Percentiles rank a stretch among this genome's conserved stretches.
Conservation (phyloP, 805 yeast genomes). For the Cyberlindnera xylosilytica region DNA sequence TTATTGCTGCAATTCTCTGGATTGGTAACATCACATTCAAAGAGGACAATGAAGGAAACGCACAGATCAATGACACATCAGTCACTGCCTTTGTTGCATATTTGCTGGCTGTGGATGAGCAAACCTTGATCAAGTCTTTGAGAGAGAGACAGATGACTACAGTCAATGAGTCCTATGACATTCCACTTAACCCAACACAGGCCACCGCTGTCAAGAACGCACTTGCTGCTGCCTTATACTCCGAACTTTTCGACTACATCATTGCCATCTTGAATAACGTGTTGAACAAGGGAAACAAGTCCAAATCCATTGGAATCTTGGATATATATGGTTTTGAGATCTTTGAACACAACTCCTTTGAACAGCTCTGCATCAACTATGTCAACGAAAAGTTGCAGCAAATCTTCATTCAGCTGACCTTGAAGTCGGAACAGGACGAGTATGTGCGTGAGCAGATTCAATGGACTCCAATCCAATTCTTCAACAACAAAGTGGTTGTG, state of each 20-base stretch:
- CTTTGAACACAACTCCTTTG: constrained; percentile 91
- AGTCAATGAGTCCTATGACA: constrained; percentile 86
- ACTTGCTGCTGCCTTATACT: constrained; percentile 89
- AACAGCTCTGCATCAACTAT: constrained; percentile 92
- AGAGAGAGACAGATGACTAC: constrained; percentile 87
- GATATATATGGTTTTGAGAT: constrained; percentile 97
- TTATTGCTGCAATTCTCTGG: constrained; percentile 87
- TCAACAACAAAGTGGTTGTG: constrained; percentile 94
- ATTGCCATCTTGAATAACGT: constrained; percentile 87
- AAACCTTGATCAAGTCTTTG: constrained; percentile 60
- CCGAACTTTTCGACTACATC: constrained; percentile 93
- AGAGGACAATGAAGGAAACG: constrained; percentile 85
- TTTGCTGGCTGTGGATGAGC: constrained; percentile 74
- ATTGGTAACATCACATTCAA: constrained; percentile 85
- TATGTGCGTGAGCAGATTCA: constrained; percentile 91
- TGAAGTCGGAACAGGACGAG: constrained; percentile 97
- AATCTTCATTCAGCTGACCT: constrained; percentile 90
- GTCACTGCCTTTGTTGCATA: constrained; percentile 96
- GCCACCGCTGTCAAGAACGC: constrained; percentile 96
- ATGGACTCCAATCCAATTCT: constrained; percentile 97
- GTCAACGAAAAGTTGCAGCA: constrained; percentile 96
- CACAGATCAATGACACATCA: constrained; percentile 75
- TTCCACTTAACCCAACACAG: constrained; percentile 86
- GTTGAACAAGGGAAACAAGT: constrained; percentile 42
- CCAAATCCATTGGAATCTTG: constrained; percentile 83